Evolutionary conservation across 371 early-diverging fungal genomes (phyloP), one percentile per base, ranked within the genome.

Genomic region (Mucor lusitanicus): DNA sequence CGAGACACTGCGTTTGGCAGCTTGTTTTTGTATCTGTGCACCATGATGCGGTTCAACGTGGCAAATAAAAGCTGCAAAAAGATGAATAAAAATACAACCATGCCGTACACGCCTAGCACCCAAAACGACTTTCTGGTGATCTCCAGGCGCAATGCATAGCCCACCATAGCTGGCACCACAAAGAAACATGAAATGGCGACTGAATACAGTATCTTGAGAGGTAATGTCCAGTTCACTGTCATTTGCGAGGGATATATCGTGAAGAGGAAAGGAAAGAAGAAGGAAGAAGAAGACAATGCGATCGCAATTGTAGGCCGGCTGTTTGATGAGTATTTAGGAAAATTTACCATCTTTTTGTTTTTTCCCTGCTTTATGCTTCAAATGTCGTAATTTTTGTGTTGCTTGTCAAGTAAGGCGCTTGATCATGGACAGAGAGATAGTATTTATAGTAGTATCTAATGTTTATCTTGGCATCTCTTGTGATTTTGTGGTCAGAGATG

Each of bases 21-120:
- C 6, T 58, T 61, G 7, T 67, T 61, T 15, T 64, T 63, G 37
- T 70, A 77, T 13, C 58, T 62, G 30, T 48, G 28, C 6, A 75
- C 58, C 57, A 71, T 28, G 17, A 73, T 50, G 0, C 84, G 80
- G 55, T 84, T 84, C 23, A 79, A 40, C 2, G 80, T 73, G 4
- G 84, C 84, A 71, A 83, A 83, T 0, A 64, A 32, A 9, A 83
- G 65, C 57, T 83, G 83, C 39, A 83, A 55, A 1, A 73, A 57
- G 17, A 81, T 73, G 67, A 80, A 81, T 15, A 59, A 42, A 63
- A 83, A 71, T 12, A 83, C 84, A 44, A 81, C 69, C 8, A 62
- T 58, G n/a, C 84, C 84, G 37, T 83, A 83, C 0, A 78, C 75
- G 21, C 84, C 81, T 15, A 83, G 66, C 3, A 74, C 78, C 75